Percentiles rank a stretch among this genome's conserved stretches.
Evolutionary conservation across 768 basidiomycete species (phyloP).

Genomic region (Leccinum rimulosum): DNA sequence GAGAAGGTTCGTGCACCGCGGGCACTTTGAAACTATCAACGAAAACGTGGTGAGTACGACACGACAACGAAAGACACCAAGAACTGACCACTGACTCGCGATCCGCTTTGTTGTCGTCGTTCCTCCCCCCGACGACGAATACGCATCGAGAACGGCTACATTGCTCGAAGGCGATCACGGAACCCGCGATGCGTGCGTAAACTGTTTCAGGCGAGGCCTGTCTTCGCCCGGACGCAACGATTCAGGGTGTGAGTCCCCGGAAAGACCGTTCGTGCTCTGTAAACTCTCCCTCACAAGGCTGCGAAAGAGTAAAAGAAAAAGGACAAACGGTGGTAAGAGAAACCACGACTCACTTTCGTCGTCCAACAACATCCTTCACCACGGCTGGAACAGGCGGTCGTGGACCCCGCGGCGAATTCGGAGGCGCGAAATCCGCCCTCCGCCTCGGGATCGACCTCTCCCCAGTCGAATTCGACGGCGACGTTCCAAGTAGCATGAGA

Average conservation of each 20-base stretch:
- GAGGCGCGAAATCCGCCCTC: slow-evolving; percentile 67
- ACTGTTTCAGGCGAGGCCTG: slow-evolving; percentile 66
- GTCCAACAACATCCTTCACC: slow-evolving; percentile 20
- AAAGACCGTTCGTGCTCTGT: slow-evolving; percentile 39
- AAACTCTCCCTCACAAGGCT: slow-evolving; percentile 54
- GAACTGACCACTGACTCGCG: slow-evolving; percentile 40
- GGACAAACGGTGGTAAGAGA: background rate
- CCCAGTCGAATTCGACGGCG: slow-evolving; percentile 65
- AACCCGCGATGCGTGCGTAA: slow-evolving; percentile 65
- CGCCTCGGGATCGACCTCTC: slow-evolving; percentile 64
- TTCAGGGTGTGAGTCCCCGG: slow-evolving; percentile 35
- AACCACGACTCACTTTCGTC: slow-evolving; percentile 20
- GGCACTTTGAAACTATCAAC: too few species aligned
- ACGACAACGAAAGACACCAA: too few species aligned
- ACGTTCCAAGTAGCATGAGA: slow-evolving; percentile 27
- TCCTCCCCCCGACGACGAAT: background rate
- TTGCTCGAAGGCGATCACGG: slow-evolving; percentile 43
- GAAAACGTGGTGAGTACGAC: too few species aligned
- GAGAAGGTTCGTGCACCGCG: too few species aligned
- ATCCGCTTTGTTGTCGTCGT: slow-evolving; percentile 39
- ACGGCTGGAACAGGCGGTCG: slow-evolving; percentile 21
- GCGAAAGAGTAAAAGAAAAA: slow-evolving; percentile 29
- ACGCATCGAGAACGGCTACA: slow-evolving; percentile 4
- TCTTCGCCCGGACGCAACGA: slow-evolving; percentile 28
- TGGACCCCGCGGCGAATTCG: slow-evolving; percentile 43